Evolutionary conservation across 805 yeast species (phyloP), one percentile per base, ranked within the genome.

Genomic region (Naumovozyma castellii): DNA sequence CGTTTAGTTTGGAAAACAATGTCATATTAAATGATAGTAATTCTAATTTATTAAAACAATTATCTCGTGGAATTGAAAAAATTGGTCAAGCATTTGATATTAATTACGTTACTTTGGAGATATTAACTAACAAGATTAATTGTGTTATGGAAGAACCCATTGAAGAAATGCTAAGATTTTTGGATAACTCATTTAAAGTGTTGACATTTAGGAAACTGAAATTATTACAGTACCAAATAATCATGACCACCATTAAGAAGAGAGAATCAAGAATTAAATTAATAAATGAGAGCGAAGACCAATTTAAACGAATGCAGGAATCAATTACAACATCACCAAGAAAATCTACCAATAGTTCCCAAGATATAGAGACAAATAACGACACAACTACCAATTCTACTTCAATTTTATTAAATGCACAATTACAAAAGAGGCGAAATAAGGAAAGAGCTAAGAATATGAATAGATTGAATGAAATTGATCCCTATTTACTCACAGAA

Each of bases 11-110:
- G 25, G 80, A 78, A 47, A 65, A 65, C 41, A 73, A 79, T 4
- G 60, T 62, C 17, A 80, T 76, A 71, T 73, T 45, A 69, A 76
- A 2, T 79, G 77, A 39, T 57, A 75, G 14, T 2, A 36, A 39
- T 5, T n/a, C 37, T 17, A 42, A 40, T 18, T 37, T 32, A 18
- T 43, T 47, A 17, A 72, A 62, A 42, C 66, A 35, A 69, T 68
- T 53, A 56, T 75, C 45, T 55, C 76, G n/a, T 64, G 77, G 45
- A 66, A 76, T 49, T 56, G 97, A 92, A 55, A 76, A 78, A 45
- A 75, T 86, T 20, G 97, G 97, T 1, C 87, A 84, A 53, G 81
- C 87, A 1, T 78, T 84, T 46, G 97, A 92, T 58, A 73, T 79
- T 31, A 76, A 73, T 30, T 78, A 73, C 44, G 72, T 78, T 15